These are phyloP conservation scores for Fusarium piperis DNA, from an alignment of 2,329 filamentous ascomycete genomes.

Conservation along the genomic window DNA sequence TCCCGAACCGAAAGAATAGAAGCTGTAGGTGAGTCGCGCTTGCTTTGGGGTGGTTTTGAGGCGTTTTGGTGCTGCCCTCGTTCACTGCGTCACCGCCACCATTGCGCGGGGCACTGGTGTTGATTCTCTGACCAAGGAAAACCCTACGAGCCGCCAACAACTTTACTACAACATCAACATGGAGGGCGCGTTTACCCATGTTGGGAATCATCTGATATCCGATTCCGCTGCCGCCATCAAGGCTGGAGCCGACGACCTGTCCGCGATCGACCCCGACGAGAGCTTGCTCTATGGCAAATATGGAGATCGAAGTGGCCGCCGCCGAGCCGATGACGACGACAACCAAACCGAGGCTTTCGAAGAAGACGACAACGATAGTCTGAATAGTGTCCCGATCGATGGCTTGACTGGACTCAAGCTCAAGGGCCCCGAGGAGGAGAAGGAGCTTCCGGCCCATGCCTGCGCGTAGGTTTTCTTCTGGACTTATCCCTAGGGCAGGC, in stretches of 20 bases:
- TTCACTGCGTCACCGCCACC: constrained; percentile 29
- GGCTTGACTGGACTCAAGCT: constrained; percentile 73
- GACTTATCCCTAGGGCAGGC: constrained; percentile 18
- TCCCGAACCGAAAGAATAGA: constrained; percentile 35
- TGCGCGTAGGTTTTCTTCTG: constrained; percentile 78
- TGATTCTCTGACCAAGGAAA: constrained; percentile 40
- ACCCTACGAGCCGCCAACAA: constrained; percentile 39
- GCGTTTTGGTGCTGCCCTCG: constrained; percentile 12
- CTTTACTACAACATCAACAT: constrained; percentile 57
- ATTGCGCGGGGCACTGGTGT: constrained; percentile 37
- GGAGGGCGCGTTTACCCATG: constrained; percentile 89
- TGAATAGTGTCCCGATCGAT: constrained; percentile 84
- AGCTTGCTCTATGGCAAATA: constrained; percentile 79
- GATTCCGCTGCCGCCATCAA: constrained; percentile 89
- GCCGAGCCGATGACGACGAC: constrained; percentile 87
- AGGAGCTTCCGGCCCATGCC: constrained; percentile 91
- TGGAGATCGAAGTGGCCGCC: constrained; percentile 68
- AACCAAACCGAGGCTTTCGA: constrained; percentile 86
- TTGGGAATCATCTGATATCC: constrained; percentile 86
- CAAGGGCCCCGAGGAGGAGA: constrained; percentile 76
- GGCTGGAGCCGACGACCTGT: constrained; percentile 80
- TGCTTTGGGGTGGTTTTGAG: constrained; percentile 1
- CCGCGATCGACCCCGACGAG: constrained; percentile 79
- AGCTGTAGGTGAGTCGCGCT: constrained; percentile 42
- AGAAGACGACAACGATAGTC: constrained; percentile 79